Conservation (phyloP, 306 rosid genomes). For the Fagus crenata region DNA sequence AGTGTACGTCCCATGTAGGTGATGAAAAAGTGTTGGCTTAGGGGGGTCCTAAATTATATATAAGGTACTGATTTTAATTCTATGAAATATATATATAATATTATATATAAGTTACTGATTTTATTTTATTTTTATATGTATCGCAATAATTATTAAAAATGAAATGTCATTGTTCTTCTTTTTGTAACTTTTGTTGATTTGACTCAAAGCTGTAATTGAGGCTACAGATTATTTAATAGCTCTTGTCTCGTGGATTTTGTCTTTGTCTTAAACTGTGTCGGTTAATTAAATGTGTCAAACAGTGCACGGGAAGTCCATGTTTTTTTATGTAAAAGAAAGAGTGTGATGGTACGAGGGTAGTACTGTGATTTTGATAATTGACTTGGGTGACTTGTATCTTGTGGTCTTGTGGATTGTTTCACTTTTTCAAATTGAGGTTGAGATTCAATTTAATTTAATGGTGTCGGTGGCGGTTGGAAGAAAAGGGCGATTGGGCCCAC, state of each 20-base stretch:
- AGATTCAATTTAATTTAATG: neutral
- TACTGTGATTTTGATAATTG: neutral
- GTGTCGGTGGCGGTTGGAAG: conserved; percentile 31
- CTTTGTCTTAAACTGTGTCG: neutral
- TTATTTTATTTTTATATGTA: neutral
- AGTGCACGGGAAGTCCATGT: neutral
- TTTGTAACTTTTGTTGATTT: neutral
- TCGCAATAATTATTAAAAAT: neutral
- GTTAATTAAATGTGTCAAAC: neutral
- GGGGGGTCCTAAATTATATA: neutral
- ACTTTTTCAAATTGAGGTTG: neutral
- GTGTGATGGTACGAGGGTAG: neutral
- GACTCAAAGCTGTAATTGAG: conserved; percentile 13
- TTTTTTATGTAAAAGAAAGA: neutral
- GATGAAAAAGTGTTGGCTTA: neutral
- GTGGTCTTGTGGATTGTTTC: too few species aligned
- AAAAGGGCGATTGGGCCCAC: neutral
- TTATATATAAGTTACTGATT: neutral
- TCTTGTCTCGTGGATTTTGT: neutral
- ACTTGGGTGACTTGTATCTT: neutral
- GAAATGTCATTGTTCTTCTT: neutral
- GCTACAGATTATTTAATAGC: neutral
- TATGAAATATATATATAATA: too few species aligned
- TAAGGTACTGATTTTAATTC: neutral
- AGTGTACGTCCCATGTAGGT: neutral